phyloP scores from a whole-genome alignment of 179 eudicot genomes.

The Patellifolia procumbens region DNA sequence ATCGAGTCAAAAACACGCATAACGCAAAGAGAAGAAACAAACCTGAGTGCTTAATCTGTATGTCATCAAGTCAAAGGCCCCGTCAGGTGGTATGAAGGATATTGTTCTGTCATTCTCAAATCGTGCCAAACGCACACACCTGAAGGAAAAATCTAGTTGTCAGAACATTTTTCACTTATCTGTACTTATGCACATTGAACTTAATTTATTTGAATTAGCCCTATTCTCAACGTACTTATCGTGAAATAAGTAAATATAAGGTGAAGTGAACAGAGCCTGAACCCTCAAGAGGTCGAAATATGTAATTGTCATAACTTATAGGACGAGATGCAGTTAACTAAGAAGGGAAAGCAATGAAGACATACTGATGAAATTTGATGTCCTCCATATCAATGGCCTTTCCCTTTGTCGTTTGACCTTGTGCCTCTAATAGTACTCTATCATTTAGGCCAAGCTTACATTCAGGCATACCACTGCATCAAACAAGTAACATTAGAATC shows the following conservation, averaged over 20 bases:
- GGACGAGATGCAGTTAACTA: not conserved
- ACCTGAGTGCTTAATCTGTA: constrained; percentile 89
- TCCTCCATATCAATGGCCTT: constrained; percentile 83
- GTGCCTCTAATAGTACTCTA: constrained; percentile 68
- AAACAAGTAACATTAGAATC: too few species aligned
- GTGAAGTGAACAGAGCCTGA: too few species aligned
- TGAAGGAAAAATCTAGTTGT: constrained; percentile 26
- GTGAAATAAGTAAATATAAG: too few species aligned
- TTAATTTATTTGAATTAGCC: too few species aligned
- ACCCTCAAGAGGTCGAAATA: not conserved
- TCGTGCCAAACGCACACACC: constrained; percentile 89
- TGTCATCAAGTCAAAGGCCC: constrained; percentile 85
- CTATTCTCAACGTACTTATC: too few species aligned
- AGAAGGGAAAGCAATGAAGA: constrained; percentile 5
- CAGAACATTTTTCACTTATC: too few species aligned
- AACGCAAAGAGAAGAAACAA: not conserved
- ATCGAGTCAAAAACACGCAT: not conserved
- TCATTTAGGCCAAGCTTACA: constrained; percentile 87
- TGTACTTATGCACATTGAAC: too few species aligned
- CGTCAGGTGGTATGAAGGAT: constrained; percentile 91
- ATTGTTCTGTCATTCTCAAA: constrained; percentile 89
- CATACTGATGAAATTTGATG: constrained; percentile 93
- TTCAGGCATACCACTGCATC: constrained; percentile 87
- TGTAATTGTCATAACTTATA: not conserved
- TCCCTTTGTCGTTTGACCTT: constrained; percentile 61